Evolutionary conservation across 1,284 basidiomycete genomes (phyloP).

Genomic region (Tilletia caries): DNA sequence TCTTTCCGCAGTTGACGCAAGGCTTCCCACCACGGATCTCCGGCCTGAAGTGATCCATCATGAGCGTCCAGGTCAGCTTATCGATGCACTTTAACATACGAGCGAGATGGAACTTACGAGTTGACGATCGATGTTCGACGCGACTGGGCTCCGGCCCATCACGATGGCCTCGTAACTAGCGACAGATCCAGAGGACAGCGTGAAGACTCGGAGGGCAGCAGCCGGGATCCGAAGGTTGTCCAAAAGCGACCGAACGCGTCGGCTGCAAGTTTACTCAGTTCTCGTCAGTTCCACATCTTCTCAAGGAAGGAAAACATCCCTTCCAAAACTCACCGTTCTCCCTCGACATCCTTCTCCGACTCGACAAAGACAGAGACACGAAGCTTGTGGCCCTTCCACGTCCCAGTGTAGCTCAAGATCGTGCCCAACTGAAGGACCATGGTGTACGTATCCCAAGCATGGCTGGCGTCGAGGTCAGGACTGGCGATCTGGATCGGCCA

Average conservation of each 20-base stretch:
- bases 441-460: conserved; percentile 53
- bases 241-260: conserved; percentile 43
- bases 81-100: background rate
- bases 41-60: conserved; percentile 34
- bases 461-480: conserved; percentile 34
- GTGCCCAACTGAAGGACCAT: conserved; percentile 53
- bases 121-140: conserved; percentile 17
- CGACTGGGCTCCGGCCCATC: conserved; percentile 33
- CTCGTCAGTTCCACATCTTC: no score
- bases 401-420: conserved; percentile 49
- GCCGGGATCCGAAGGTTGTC: conserved; percentile 52
- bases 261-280: conserved; percentile 14
- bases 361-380: conserved; percentile 53
- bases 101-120: background rate
- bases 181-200: conserved; percentile 38
- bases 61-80: background rate
- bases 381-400: conserved; percentile 49
- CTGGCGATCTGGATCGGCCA: conserved; percentile 53
- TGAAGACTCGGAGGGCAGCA: conserved; percentile 46
- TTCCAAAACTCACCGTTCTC: conserved; percentile 38
- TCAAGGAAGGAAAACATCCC: no score
- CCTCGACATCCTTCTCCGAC: conserved; percentile 40
- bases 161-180: conserved; percentile 48
- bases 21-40: conserved; percentile 51
- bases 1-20: conserved; percentile 45